Evolutionary conservation across 2,329 filamentous ascomycete species (phyloP).

Genomic region (Pyrenophora seminiperda): DNA sequence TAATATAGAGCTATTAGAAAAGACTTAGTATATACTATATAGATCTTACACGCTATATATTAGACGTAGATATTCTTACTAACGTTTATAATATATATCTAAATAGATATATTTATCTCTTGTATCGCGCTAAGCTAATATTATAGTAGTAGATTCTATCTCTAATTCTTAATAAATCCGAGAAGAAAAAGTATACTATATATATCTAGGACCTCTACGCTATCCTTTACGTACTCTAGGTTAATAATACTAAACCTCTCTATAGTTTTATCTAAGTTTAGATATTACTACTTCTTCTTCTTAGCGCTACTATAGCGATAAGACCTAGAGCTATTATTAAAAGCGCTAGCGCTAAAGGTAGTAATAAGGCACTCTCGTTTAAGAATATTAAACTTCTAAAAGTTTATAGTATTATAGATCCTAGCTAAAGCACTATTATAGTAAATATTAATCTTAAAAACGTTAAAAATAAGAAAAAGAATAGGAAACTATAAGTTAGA

Average conservation of each 20-base stretch:
- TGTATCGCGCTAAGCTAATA: conserved; percentile 12
- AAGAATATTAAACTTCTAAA: conserved; percentile 26
- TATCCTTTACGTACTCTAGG: conserved; percentile 26
- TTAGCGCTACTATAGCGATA: conserved; percentile 26
- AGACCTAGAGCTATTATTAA: conserved; percentile 20
- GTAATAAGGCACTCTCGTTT: conserved; percentile 20
- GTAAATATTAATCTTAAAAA: conserved; percentile 28
- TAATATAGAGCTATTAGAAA: conserved; percentile 23
- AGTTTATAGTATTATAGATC: conserved; percentile 20
- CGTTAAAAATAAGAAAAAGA: conserved; percentile 28
- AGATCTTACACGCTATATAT: conserved; percentile 14
- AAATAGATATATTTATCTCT: conserved; percentile 6
- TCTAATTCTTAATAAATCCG: conserved; percentile 22
- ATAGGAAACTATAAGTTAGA: conserved; percentile 21
- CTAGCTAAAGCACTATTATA: conserved; percentile 18
- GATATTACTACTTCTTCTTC: conserved; percentile 27
- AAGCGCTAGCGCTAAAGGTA: conserved; percentile 2
- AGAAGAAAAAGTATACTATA: conserved; percentile 30
- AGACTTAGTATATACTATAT: conserved; percentile 18
- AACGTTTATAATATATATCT: conserved; percentile 24
- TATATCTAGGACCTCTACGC: conserved; percentile 29
- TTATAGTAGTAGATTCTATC: conserved; percentile 22
- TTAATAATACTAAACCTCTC: conserved; percentile 23
- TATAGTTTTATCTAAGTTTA: conserved; percentile 25
- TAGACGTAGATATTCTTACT: conserved; percentile 18